phyloP scores from a whole-genome alignment of 1,284 basidiomycete species.

The Irpex sp. region DNA sequence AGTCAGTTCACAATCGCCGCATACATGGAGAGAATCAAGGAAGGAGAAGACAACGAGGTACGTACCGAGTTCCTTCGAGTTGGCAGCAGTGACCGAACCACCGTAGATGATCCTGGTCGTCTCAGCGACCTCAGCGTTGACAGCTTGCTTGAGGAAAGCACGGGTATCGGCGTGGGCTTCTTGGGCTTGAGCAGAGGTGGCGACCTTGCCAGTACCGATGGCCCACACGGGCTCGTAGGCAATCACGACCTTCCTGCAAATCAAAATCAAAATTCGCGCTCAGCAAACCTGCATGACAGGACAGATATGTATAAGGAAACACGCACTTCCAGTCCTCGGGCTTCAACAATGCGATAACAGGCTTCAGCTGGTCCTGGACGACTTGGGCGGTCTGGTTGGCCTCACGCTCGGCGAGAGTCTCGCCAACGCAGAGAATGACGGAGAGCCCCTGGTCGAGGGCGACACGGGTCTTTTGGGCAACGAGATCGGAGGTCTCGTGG shows the following conservation, averaged over 20 bases:
- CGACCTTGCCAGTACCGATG: conserved; percentile 96
- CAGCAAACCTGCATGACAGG: neutral
- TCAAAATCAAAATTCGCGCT: neutral
- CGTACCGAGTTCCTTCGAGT: conserved; percentile 85
- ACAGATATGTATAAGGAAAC: neutral
- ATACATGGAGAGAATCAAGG: neutral
- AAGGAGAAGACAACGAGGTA: conserved; percentile 8
- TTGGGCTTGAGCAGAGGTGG: conserved; percentile 89
- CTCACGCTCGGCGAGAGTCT: conserved; percentile 91
- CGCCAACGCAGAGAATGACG: conserved; percentile 96
- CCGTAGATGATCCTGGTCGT: conserved; percentile 92
- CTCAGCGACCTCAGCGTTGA: conserved; percentile 74
- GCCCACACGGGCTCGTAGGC: conserved; percentile 99
- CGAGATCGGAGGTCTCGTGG: conserved; percentile 80
- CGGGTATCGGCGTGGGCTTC: conserved; percentile 89
- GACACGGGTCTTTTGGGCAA: conserved; percentile 85
- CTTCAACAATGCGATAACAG: conserved; percentile 66
- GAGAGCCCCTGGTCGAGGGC: conserved; percentile 75
- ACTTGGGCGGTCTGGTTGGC: conserved; percentile 75
- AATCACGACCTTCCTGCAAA: conserved; percentile 80
- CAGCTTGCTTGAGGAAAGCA: conserved; percentile 63
- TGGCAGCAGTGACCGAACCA: conserved; percentile 87
- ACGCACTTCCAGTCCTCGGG: conserved; percentile 76
- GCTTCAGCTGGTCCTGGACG: conserved; percentile 80
- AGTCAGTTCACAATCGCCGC: neutral